Percentiles rank a stretch among this genome's conserved stretches.
Evolutionary conservation across 345 rosid genomes (phyloP).

Genomic region (Ceriops tagal): DNA sequence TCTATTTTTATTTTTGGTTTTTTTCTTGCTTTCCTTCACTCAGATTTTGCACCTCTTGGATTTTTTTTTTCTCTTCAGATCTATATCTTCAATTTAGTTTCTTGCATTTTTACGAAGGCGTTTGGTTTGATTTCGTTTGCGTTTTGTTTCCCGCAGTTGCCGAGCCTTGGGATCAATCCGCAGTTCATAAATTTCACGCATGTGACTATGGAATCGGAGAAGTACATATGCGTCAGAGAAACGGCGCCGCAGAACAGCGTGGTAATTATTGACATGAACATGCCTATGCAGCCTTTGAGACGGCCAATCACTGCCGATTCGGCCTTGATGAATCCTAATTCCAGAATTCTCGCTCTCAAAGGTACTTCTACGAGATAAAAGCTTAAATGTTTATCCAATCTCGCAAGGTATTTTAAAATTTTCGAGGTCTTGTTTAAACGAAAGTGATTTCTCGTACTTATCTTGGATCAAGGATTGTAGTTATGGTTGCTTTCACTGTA

Average conservation of each 20-base stretch:
- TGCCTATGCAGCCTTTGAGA: slow-evolving; percentile 80
- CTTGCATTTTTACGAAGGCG: not conserved
- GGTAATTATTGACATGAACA: slow-evolving; percentile 72
- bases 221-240: slow-evolving; percentile 82
- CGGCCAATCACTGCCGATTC: slow-evolving; percentile 88
- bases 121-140: slow-evolving; percentile 8
- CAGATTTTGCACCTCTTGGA: too few species aligned
- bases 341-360: slow-evolving; percentile 82
- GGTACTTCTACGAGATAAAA: slow-evolving; percentile 29
- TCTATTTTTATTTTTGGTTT: not conserved
- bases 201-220: slow-evolving; percentile 86
- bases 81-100: slow-evolving; percentile 5
- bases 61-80: slow-evolving; percentile 25
- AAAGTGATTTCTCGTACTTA: too few species aligned
- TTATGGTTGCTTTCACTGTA: not conserved
- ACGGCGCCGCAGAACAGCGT: slow-evolving; percentile 84
- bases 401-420: too few species aligned
- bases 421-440: too few species aligned
- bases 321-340: slow-evolving; percentile 78
- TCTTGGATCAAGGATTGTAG: not conserved
- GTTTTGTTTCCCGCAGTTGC: slow-evolving; percentile 43
- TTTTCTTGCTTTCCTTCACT: not conserved
- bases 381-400: not conserved
- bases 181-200: slow-evolving; percentile 76
- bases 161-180: slow-evolving; percentile 68